Conservation (phyloP, 139 green algal species). For the Coccomyxa sp. region DNA sequence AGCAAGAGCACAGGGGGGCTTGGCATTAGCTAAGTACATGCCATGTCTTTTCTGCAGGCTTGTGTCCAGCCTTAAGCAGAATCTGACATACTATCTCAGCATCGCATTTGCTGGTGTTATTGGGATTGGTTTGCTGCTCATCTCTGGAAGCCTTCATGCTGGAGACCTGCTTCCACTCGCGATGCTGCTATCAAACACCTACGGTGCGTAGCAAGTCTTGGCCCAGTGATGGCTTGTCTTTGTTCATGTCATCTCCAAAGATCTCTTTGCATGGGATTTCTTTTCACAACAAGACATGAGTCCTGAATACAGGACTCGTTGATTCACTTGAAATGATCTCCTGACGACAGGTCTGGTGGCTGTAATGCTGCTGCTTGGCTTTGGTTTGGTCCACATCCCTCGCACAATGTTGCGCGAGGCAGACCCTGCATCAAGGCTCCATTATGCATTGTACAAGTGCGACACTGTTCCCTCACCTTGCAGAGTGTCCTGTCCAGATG, state of each 20-base stretch:
- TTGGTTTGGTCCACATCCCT: conserved; percentile 86
- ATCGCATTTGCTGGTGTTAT: conserved; percentile 40
- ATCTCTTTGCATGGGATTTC: no score
- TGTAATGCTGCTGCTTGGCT: conserved; percentile 78
- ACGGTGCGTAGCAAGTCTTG: conserved; percentile 42
- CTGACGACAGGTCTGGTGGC: conserved; percentile 61
- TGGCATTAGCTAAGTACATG: neutral
- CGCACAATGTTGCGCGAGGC: conserved; percentile 66
- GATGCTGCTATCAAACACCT: conserved; percentile 82
- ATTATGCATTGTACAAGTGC: conserved; percentile 34
- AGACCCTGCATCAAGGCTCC: conserved; percentile 39
- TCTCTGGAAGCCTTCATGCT: conserved; percentile 36
- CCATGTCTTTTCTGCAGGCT: conserved; percentile 18
- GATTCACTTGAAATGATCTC: neutral
- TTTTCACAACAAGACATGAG: no score
- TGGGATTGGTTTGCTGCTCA: conserved; percentile 47
- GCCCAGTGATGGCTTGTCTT: no score
- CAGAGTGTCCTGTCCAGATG: neutral
- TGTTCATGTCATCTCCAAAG: no score
- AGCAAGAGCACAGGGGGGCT: neutral
- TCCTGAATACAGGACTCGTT: no score
- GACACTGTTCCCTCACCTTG: neutral
- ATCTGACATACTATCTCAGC: conserved; percentile 70
- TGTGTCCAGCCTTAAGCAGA: conserved; percentile 54
- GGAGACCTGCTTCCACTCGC: conserved; percentile 51